These are phyloP conservation scores for Arthrinium phaeospermum DNA, from an alignment of 2,329 filamentous ascomycete species.

Conservation along the genomic window DNA sequence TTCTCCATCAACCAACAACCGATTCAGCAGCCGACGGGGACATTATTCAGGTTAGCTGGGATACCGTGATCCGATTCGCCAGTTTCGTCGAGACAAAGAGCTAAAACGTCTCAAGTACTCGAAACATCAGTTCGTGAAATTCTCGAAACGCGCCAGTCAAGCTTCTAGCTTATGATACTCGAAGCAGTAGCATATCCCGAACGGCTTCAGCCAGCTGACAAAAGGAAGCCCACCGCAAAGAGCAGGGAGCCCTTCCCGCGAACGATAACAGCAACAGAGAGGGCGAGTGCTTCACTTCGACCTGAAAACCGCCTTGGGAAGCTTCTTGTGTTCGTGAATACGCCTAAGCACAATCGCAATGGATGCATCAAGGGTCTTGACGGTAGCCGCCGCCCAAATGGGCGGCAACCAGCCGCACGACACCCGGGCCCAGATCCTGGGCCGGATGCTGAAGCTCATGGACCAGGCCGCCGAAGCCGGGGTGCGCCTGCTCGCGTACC, in stretches of 20 bases:
- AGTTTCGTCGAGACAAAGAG: too few species aligned
- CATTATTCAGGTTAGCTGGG: too few species aligned
- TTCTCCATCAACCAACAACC: too few species aligned
- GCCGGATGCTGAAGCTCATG: constrained; percentile 56
- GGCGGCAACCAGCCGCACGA: constrained; percentile 51
- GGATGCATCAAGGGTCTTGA: constrained; percentile 33
- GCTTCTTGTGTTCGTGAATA: neutral
- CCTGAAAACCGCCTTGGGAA: neutral
- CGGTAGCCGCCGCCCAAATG: constrained; percentile 60
- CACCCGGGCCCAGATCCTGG: constrained; percentile 48
- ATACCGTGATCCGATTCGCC: too few species aligned
- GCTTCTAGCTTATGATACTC: too few species aligned
- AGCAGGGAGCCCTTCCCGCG: neutral
- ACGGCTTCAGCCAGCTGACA: too few species aligned
- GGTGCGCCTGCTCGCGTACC: constrained; percentile 58
- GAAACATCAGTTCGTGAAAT: too few species aligned
- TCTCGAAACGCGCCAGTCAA: too few species aligned
- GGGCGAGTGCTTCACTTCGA: neutral
- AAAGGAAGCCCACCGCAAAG: neutral
- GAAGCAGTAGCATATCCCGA: too few species aligned
- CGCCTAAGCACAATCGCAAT: neutral
- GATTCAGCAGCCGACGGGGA: too few species aligned
- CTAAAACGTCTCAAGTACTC: too few species aligned
- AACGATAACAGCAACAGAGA: neutral
- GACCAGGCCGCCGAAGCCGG: constrained; percentile 48